Evolutionary conservation across 2,329 filamentous ascomycete genomes (phyloP).

Genomic region (Fusarium drepaniforme): DNA sequence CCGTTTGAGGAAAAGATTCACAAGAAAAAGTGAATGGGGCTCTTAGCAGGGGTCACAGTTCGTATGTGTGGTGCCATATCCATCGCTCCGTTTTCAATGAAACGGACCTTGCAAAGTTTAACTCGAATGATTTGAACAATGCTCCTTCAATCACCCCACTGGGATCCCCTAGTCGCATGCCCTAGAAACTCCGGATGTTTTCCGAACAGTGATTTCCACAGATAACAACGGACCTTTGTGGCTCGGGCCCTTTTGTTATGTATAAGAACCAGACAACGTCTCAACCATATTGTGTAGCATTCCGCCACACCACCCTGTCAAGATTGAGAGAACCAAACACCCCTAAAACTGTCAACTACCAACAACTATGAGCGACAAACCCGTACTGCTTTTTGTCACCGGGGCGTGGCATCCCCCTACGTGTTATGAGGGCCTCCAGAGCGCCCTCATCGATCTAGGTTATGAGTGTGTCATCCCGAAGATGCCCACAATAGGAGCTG

Average conservation of each 20-base stretch:
- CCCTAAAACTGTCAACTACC: background rate
- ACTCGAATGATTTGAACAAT: background rate
- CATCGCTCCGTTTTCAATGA: background rate
- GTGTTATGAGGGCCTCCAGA: background rate
- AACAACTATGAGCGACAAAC: background rate
- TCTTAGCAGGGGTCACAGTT: background rate
- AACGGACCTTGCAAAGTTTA: background rate
- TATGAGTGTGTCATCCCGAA: background rate
- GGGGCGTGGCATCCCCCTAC: background rate
- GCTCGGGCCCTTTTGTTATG: background rate
- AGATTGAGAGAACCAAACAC: background rate
- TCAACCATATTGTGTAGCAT: background rate
- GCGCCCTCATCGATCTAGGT: background rate
- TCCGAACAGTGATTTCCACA: background rate
- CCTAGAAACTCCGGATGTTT: background rate
- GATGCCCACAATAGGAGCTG: background rate
- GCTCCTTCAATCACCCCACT: background rate
- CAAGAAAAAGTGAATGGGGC: background rate
- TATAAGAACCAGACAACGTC: background rate
- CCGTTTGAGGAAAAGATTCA: background rate
- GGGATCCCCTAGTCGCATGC: background rate
- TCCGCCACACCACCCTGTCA: background rate
- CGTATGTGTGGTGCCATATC: background rate
- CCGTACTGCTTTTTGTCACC: background rate
- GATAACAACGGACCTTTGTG: background rate